These are phyloP conservation scores for Brassica rapa DNA, from an alignment of 345 rosid species.

Conservation along the genomic window DNA sequence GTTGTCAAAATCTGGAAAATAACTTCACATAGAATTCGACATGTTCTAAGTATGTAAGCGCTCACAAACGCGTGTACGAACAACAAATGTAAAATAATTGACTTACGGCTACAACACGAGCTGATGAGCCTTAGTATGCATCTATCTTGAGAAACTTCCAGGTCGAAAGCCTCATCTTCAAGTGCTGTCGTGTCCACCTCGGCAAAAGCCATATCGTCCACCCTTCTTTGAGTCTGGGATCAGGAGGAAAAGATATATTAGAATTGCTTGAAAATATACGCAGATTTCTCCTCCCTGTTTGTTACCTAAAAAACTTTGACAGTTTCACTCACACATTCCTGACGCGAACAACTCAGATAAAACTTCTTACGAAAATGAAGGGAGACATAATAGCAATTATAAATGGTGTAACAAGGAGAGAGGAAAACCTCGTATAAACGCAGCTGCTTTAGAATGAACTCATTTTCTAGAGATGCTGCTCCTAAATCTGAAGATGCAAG, in stretches of 20 bases:
- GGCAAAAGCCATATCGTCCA: slow-evolving; percentile 54
- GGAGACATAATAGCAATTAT: not conserved
- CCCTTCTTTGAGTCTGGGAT: slow-evolving; percentile 66
- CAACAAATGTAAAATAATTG: slow-evolving; percentile 7
- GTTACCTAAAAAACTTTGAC: slow-evolving; percentile 6
- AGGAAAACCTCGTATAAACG: slow-evolving; percentile 65
- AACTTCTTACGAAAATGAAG: not conserved
- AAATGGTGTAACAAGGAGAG: slow-evolving; percentile 13
- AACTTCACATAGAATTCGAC: not conserved
- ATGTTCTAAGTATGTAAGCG: not conserved
- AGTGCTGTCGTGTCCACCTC: slow-evolving; percentile 61
- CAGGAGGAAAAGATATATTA: not conserved
- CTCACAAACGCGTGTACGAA: slow-evolving; percentile 1
- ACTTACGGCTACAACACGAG: slow-evolving; percentile 90
- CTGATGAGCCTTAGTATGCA: slow-evolving; percentile 88
- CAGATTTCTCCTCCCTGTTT: not conserved
- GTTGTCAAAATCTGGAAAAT: not conserved
- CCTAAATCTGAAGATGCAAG: slow-evolving; percentile 93
- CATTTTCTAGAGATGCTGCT: slow-evolving; percentile 87
- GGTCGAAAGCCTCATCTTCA: slow-evolving; percentile 78
- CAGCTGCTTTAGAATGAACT: slow-evolving; percentile 69
- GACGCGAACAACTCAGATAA: slow-evolving; percentile 8
- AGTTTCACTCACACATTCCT: not conserved
- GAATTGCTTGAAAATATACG: not conserved
- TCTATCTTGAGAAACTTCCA: slow-evolving; percentile 85